Evolutionary conservation across 306 rosid genomes (phyloP).

Genomic region (Adenanthera pavonina): DNA sequence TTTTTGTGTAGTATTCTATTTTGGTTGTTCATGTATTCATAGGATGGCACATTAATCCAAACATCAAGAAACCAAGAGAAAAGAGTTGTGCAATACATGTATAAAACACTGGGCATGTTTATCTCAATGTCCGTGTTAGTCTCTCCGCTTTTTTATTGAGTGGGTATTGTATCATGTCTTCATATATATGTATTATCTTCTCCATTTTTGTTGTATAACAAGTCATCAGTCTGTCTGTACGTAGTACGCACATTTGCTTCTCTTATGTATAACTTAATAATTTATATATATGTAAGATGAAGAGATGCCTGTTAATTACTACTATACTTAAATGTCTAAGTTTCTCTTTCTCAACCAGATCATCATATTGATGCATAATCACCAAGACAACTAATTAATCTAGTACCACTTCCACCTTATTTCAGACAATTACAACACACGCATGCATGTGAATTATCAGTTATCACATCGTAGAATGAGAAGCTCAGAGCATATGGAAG

Average conservation of each 20-base stretch:
- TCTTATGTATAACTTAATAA: background rate
- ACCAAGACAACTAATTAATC: background rate
- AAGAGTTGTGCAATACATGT: background rate
- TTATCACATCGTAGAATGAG: background rate
- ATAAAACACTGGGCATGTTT: background rate
- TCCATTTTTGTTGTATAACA: constrained; percentile 9
- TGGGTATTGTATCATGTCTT: background rate
- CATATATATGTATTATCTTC: background rate
- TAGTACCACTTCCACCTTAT: background rate
- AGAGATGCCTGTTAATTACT: background rate
- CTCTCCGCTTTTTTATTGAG: background rate
- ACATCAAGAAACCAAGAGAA: background rate
- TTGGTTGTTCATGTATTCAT: background rate
- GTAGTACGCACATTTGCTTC: background rate
- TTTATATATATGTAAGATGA: background rate
- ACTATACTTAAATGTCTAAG: background rate
- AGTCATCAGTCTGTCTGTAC: background rate
- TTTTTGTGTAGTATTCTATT: background rate
- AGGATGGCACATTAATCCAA: background rate
- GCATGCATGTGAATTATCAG: background rate
- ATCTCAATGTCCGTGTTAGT: background rate
- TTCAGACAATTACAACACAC: background rate
- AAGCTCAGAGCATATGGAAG: background rate
- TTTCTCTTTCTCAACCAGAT: background rate
- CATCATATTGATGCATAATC: background rate